Base-by-base conservation (phyloP, 495 filamentous ascomycete species). In the Penicillium canescens region DNA sequence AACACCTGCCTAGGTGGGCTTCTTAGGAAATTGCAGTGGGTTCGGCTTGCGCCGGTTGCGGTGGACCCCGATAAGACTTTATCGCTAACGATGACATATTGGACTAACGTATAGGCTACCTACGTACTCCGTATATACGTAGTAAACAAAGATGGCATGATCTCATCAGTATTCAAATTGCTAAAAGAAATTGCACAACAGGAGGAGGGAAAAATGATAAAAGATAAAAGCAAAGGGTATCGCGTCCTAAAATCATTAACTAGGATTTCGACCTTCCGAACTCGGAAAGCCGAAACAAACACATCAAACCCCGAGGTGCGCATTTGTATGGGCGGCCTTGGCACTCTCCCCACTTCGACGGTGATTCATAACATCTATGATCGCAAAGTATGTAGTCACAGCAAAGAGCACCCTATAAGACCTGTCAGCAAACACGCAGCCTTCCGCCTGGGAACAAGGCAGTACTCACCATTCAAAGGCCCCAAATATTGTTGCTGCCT, bases 391-490 rank as follows among this genome's bases (percentile, higher is more conserved):
- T 7, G 52, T 61, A 3, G 82, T 83, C 33, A 69, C 70, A 0
- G 73, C 60, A 54, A 82, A 86, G 7, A 79, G 65, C 4, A 73
- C 62, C 80, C 83, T 86, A 59, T 39, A 3, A 21, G 13, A 66
- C 42, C 13, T 8, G 8, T 37, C 12, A 24, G 42, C 13, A 35
- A 36, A 31, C 24, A 21, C 11, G 1, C 18, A 18, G 18, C 18
- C 18, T 1, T 18, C 18, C 18, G 8, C 37, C 18, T 8, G 42
- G 4, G 13, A 50, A 4, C 21, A 18, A 37, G 31, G 39, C 37
- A 26, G 13, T 62, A 62, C 70, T 54, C 65, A 83, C 84, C 82
- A 87, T 53, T 81, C 75, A 61, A 86, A 76, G 2, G 81, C 75
- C 0, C 67, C 77, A 71, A 87, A 80, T 5, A 77, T 78, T 6